A percentile compares a stretch with the other conserved stretches of the same genome.
Evolutionary conservation across 2,329 filamentous ascomycete species (phyloP).

Genomic region (Leptosphaerulina australis): DNA sequence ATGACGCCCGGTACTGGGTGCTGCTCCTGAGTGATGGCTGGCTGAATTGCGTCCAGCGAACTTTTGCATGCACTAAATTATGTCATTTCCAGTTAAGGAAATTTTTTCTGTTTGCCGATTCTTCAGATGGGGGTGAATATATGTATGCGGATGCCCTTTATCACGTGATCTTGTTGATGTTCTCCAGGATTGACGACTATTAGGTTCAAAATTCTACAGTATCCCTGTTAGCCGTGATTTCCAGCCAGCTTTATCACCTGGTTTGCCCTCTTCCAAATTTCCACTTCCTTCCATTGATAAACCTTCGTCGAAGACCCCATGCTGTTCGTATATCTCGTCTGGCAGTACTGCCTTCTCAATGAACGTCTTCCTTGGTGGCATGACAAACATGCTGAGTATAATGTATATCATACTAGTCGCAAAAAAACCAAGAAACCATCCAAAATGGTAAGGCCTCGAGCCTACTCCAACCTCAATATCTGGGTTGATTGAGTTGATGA

Average conservation of each 20-base stretch:
- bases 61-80: no score
- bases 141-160: no score
- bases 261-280: conserved; percentile 27
- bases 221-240: conserved; percentile 43
- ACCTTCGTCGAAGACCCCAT: conserved; percentile 38
- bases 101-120: no score
- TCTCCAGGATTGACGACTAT: no score
- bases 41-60: no score
- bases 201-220: conserved; percentile 28
- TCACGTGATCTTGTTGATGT: no score
- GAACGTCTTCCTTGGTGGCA: conserved; percentile 57
- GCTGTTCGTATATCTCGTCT: conserved; percentile 47
- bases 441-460: conserved; percentile 64
- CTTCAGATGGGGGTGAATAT: no score
- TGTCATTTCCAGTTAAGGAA: no score
- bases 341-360: conserved; percentile 51
- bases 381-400: conserved; percentile 54
- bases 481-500: conserved; percentile 54
- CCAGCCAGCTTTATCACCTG: conserved; percentile 42
- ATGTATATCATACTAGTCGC: conserved; percentile 63
- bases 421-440: conserved; percentile 69
- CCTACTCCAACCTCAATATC: conserved; percentile 55
- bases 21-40: no score
- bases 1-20: no score
- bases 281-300: conserved; percentile 33